phyloP scores from a whole-genome alignment of 345 rosid genomes.

The Camelina neglecta region DNA sequence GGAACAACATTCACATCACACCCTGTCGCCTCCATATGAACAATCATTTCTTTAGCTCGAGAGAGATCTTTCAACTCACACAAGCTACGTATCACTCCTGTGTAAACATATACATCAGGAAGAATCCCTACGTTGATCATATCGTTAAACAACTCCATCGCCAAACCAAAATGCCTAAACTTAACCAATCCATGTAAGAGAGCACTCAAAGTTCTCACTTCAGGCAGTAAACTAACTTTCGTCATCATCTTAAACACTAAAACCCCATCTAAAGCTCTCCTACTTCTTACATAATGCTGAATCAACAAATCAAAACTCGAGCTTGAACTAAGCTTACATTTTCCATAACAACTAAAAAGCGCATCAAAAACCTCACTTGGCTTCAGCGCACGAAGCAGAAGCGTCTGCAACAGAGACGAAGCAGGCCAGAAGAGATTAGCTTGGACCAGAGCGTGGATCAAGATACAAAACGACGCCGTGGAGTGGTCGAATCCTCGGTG shows the following conservation, averaged over 20 bases:
- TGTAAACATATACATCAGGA: conserved; percentile 64
- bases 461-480: conserved; percentile 69
- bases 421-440: conserved; percentile 82
- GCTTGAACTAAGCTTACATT: conserved; percentile 56
- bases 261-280: conserved; percentile 60
- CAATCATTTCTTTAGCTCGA: conserved; percentile 66
- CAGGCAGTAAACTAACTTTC: conserved; percentile 59
- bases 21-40: conserved; percentile 59
- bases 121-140: conserved; percentile 51
- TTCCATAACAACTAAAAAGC: conserved; percentile 53
- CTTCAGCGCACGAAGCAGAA: conserved; percentile 62
- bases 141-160: conserved; percentile 65
- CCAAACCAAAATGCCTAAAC: conserved; percentile 58
- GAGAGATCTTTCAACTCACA: conserved; percentile 73
- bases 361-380: conserved; percentile 63
- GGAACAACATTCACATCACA: conserved; percentile 60
- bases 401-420: conserved; percentile 78
- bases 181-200: conserved; percentile 68
- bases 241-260: conserved; percentile 64
- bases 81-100: conserved; percentile 68
- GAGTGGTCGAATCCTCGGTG: conserved; percentile 78
- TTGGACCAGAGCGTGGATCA: conserved; percentile 70
- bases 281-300: conserved; percentile 67
- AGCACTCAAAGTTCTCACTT: conserved; percentile 71
- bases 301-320: conserved; percentile 86